These are phyloP conservation scores for Amanita pseudoporphyria DNA, from an alignment of 768 basidiomycete species.

Conservation along the genomic window DNA sequence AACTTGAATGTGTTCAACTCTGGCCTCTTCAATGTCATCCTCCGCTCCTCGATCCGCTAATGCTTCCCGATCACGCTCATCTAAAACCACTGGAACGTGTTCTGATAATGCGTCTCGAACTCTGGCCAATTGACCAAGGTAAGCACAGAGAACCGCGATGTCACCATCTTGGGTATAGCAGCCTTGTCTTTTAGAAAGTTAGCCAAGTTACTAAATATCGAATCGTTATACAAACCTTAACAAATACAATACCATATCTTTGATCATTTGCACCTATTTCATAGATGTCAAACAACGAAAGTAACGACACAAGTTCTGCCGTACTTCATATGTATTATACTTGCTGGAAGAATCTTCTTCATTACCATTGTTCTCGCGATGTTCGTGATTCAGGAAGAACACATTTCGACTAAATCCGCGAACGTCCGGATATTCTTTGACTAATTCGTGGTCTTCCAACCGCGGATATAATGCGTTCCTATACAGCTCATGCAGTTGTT, in stretches of 20 bases:
- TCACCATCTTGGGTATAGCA: constrained; percentile 36
- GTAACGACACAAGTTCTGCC: constrained; percentile 2
- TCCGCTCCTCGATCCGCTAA: constrained; percentile 45
- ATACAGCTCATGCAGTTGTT: neutral
- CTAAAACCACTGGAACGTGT: constrained; percentile 54
- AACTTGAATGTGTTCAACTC: constrained; percentile 40
- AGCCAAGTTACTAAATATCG: neutral
- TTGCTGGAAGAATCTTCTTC: constrained; percentile 57
- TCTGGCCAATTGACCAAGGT: constrained; percentile 34
- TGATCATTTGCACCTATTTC: constrained; percentile 32
- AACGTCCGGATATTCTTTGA: constrained; percentile 42
- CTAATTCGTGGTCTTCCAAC: constrained; percentile 47
- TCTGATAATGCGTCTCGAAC: constrained; percentile 27
- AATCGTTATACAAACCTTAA: constrained; percentile 19
- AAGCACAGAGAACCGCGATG: constrained; percentile 38
- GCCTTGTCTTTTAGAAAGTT: constrained; percentile 23
- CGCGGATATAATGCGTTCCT: constrained; percentile 48
- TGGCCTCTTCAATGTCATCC: constrained; percentile 13
- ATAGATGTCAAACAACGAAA: neutral
- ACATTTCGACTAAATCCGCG: constrained; percentile 55
- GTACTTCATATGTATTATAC: constrained; percentile 59
- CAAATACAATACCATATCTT: constrained; percentile 34
- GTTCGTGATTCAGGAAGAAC: constrained; percentile 56
- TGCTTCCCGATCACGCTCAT: constrained; percentile 58
- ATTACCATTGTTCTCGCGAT: constrained; percentile 50